Conservation (phyloP, 768 basidiomycete genomes). For the Butyriboletus loyo region DNA sequence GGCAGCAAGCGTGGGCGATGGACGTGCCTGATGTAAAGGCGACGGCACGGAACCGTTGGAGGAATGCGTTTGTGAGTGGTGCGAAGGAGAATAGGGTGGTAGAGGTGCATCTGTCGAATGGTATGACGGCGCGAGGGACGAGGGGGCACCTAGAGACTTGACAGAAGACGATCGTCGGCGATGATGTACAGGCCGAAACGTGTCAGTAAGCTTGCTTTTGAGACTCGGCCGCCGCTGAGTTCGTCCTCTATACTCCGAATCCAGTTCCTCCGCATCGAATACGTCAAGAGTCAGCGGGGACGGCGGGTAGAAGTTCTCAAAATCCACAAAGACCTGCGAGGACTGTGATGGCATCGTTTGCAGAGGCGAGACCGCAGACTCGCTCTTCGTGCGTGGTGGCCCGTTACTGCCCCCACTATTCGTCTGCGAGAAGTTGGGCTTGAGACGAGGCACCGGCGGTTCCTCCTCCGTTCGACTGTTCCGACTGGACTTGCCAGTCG, state of each 20-base stretch:
- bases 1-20: slow-evolving; percentile 25
- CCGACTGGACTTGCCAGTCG: slow-evolving; percentile 31
- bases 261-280: slow-evolving; percentile 25
- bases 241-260: slow-evolving; percentile 27
- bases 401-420: slow-evolving; percentile 12
- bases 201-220: slow-evolving; percentile 32
- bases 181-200: slow-evolving; percentile 31
- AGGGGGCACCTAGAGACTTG: slow-evolving; percentile 33
- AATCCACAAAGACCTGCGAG: slow-evolving; percentile 27
- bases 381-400: slow-evolving; percentile 48
- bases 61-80: slow-evolving; percentile 10
- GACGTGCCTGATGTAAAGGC: slow-evolving; percentile 14
- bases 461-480: slow-evolving; percentile 26
- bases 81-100: slow-evolving; percentile 23
- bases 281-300: slow-evolving; percentile 25
- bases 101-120: slow-evolving; percentile 22
- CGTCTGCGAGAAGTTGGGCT: slow-evolving; percentile 22
- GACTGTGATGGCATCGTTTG: slow-evolving; percentile 21
- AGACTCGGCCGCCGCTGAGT: slow-evolving; percentile 29
- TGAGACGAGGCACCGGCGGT: slow-evolving; percentile 32
- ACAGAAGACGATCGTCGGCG: slow-evolving; percentile 34
- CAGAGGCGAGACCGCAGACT: slow-evolving; percentile 37
- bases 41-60: slow-evolving; percentile 13
- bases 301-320: slow-evolving; percentile 25
- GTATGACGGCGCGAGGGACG: slow-evolving; percentile 22